Percentiles rank a stretch among this genome's conserved stretches.
phyloP scores from a whole-genome alignment of 148 eudicot species.

The Arctostaphylos glauca region DNA sequence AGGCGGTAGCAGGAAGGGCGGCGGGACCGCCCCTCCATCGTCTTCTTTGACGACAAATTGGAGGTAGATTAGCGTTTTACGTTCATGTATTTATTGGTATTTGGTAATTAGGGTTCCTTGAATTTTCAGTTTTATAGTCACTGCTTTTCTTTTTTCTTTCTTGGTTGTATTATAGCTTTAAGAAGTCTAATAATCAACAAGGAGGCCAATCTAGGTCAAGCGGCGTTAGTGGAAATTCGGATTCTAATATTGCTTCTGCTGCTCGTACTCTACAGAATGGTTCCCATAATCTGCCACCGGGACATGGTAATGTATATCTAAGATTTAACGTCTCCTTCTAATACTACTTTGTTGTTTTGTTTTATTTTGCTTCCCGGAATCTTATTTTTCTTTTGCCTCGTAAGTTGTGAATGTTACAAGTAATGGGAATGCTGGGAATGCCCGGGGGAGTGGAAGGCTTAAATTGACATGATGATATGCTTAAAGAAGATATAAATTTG shows the following conservation, averaged over 20 bases:
- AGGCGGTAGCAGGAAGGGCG: constrained; percentile 38
- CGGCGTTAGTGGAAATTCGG: constrained; percentile 34
- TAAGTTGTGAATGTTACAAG: too few species aligned
- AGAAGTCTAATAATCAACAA: constrained; percentile 61
- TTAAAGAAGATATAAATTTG: background rate
- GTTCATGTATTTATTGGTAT: background rate
- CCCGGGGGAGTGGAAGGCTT: too few species aligned
- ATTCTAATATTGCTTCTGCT: constrained; percentile 33
- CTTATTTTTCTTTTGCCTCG: too few species aligned
- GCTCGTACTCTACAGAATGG: constrained; percentile 55
- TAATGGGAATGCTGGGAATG: background rate
- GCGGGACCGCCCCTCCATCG: constrained; percentile 50
- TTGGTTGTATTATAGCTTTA: constrained; percentile 40
- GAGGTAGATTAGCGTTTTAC: constrained; percentile 38
- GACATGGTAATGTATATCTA: constrained; percentile 46
- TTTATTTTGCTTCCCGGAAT: background rate
- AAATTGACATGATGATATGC: background rate
- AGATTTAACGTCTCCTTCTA: background rate
- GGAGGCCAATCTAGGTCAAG: constrained; percentile 56
- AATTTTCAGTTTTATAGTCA: background rate
- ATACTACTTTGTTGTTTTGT: background rate
- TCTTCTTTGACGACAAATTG: constrained; percentile 29
- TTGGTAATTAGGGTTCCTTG: constrained; percentile 25
- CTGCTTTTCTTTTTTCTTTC: constrained; percentile 9
- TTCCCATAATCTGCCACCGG: constrained; percentile 44